These are phyloP conservation scores for Ceratobasidium sp. DNA, from an alignment of 1,284 basidiomycete species.

Conservation along the genomic window DNA sequence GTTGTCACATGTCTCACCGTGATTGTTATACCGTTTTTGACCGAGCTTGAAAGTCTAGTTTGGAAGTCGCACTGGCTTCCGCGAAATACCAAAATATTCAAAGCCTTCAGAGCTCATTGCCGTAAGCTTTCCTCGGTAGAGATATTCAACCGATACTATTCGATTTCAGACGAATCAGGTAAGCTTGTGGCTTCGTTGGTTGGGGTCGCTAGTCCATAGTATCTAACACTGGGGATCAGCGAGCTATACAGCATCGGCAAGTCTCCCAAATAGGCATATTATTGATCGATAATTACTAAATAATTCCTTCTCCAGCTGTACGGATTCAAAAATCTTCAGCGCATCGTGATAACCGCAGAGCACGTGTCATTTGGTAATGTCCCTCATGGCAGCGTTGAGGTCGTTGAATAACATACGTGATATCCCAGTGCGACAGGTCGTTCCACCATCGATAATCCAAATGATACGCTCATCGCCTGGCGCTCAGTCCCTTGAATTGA, in stretches of 20 bases:
- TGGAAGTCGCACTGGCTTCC: conserved; percentile 34
- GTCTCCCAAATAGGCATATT: background rate
- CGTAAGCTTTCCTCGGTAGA: conserved; percentile 5
- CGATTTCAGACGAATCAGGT: background rate
- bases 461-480: conserved; percentile 12
- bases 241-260: conserved; percentile 1
- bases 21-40: conserved; percentile 14
- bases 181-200: background rate
- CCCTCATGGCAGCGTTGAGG: background rate
- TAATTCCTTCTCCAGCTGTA: background rate
- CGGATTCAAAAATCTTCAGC: conserved; percentile 2
- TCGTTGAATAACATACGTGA: background rate
- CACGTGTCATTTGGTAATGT: conserved; percentile 1
- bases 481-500: background rate
- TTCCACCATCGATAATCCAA: conserved; percentile 5
- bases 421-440: background rate
- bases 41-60: background rate
- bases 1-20: background rate
- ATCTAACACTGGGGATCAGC: background rate
- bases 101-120: conserved; percentile 6
- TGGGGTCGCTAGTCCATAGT: background rate
- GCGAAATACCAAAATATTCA: conserved; percentile 20
- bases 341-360: background rate
- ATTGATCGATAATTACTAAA: background rate
- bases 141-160: conserved; percentile 1